Evolutionary conservation across 805 yeast species (phyloP), one percentile per base, ranked within the genome.

Genomic region (Cyberlindnera sargentensis): DNA sequence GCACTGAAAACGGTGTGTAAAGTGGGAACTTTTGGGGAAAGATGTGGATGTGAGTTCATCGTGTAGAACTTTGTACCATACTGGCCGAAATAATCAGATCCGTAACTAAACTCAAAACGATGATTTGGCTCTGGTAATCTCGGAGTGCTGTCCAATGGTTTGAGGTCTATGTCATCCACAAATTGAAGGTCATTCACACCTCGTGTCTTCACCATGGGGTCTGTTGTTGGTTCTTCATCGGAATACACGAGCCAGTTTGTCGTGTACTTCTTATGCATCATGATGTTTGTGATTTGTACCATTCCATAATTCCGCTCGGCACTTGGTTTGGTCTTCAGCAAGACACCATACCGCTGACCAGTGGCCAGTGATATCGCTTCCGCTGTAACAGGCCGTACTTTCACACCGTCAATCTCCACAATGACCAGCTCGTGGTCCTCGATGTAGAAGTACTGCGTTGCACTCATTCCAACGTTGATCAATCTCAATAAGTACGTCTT

Each of bases 341-440:
- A 60, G 1, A 84, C 78, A 8, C 86, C 74, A 56, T 79, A 78
- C 52, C 96, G 68, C 64, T 88, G 95, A 3, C 91, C 95, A 5
- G 82, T 88, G 0, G 89, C 77, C 29, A 78, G 45, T 45, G 70
- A 67, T n/a, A 78, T 44, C 32, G 77, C 66, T 15, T 68, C 71
- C 2, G 75, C 70, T 32, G 63, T 66, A 45, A 61, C 62, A 15
- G 78, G 78, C 43, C 74, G 71, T 3, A 78, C 75, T 39, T 69
- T 60, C 9, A 76, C 68, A 28, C 85, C 84, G 54, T 80, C 85
- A 31, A 75, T 68, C 55, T 78, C 86, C 31, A 80, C 72, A 4
- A 79, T 68, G 2, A 74, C 69, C 51, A 80, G 61, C 23, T 62
- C 63, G 56, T 76, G 83, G 49, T 68, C 73, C 53, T 75, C 79